Base-by-base conservation (phyloP, 2,329 filamentous ascomycete genomes). In the Microthyrium microscopicum region DNA sequence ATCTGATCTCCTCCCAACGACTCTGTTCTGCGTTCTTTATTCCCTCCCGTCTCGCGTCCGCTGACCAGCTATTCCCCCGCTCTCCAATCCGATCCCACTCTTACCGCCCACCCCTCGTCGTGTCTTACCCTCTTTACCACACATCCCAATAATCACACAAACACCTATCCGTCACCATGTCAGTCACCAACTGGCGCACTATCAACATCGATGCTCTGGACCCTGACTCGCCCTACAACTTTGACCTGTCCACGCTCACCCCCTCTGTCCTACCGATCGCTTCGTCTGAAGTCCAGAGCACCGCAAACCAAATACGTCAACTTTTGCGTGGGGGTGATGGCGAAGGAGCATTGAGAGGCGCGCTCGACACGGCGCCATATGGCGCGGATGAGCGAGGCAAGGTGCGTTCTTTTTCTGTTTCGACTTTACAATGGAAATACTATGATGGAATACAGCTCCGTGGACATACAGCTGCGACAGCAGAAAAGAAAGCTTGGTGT, bases 141-240 rank as follows among this genome's bases (percentile, higher is more conserved):
- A 25, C 9, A 9, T 25, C 9, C 22, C 9, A 25, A 25, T 12
- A 25, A 25, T 12, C 9, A 11, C 27, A 29, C 9, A 8, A 29
- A 17, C 9, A 29, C 16, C 11, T 9, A 9, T 15, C 19, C 38
- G 21, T 36, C 37, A 44, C 39, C 39, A 63, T 62, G 60, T 56
- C 61, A 26, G 48, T 53, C 35, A 55, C 70, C 57, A 75, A 76
- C 54, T 76, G 70, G 62, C 81, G 85, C 56, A 93, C 83, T 44
- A 89, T 94, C 67, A 83, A 94, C 68, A 78, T 94, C 56, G 85
- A 94, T 55, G 76, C 77, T 45, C 70, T 92, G 47, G 80, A 89
- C 55, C 82, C 85, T 39, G 85, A 95, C 57, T 89, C 83, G 47
- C 72, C 80, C 44, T 62, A 73, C 57, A 95, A 94, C 70, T 95